Conservation (phyloP, 2,329 filamentous ascomycete genomes). For the Pseudogymnoascus sp. region DNA sequence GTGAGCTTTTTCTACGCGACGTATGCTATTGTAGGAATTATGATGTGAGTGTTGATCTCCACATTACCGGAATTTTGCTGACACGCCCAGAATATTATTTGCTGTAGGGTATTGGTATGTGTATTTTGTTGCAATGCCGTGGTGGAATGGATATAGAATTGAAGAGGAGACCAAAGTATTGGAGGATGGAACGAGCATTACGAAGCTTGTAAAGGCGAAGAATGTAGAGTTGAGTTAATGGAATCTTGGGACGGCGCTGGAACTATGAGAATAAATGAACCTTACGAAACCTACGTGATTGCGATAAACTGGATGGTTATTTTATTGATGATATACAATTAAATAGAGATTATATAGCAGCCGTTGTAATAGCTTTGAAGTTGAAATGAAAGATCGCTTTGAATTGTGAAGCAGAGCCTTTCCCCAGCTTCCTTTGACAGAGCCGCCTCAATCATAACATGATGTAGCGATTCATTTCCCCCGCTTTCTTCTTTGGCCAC, state of each 20-base stretch:
- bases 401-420: neutral
- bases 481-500: neutral
- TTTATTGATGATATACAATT: neutral
- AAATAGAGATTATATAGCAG: neutral
- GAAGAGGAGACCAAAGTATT: slow-evolving; percentile 53
- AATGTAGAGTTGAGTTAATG: slow-evolving; percentile 6
- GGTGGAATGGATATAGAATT: slow-evolving; percentile 48
- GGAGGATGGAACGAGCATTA: slow-evolving; percentile 59
- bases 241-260: neutral
- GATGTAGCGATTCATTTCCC: neutral
- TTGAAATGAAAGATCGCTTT: neutral
- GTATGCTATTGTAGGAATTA: slow-evolving; percentile 44
- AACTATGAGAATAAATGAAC: neutral
- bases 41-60: slow-evolving; percentile 37
- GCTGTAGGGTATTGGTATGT: slow-evolving; percentile 60
- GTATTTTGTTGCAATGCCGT: slow-evolving; percentile 54
- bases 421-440: neutral
- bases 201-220: slow-evolving; percentile 39
- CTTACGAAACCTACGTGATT: neutral
- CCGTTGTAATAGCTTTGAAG: neutral
- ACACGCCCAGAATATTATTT: slow-evolving; percentile 41
- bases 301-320: neutral
- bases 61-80: slow-evolving; percentile 15
- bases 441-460: neutral
- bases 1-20: slow-evolving; percentile 45